Evolutionary conservation across 1,284 basidiomycete genomes (phyloP), one percentile per base, ranked within the genome.

Genomic region (Trichosporon sp.): DNA sequence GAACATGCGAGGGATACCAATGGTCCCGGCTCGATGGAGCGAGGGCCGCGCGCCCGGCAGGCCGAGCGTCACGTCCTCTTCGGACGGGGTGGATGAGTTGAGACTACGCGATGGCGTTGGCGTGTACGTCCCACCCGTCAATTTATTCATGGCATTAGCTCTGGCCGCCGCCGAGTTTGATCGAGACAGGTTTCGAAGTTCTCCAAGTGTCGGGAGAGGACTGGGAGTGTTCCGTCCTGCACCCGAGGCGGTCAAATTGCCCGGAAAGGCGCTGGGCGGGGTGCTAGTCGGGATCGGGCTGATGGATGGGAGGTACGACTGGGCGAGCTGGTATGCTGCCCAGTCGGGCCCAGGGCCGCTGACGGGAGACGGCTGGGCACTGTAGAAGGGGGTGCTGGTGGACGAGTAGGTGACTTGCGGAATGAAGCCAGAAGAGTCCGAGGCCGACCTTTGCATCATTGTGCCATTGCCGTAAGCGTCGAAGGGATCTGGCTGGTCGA

Each of bases 81-180:
- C 72, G 1, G 71, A 71, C 9, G 71, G 67, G 3, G 67, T 65
- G 21, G 47, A 25, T 25, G 47, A 51, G 47, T n/a, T 11, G 47
- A 51, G 47, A 25, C 64, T 44, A 15, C 34, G 62, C 62, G 34
- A 35, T 29, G 63, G 63, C 12, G 69, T 70, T 3, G 69, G 62
- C 67, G 74, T 62, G 62, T 47, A 27, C 32, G 68, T 38, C 71
- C 23, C 75, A 74, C 32, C 75, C 68, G 81, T 83, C 27, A 84
- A 72, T 72, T 80, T 80, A 29, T 76, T 75, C 80, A 84, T 81
- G 1, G 83, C 83, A 25, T 78, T 75, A 12, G 79, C 79, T 31
- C 83, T 64, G 0, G 81, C 81, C 7, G 79, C 78, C 1, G 80
- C 78, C 23, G 81, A 83, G 67, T 84, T 84, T 11, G 82, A 83